Base-by-base conservation (phyloP, 305 asterid genomes). In the Fraxinus paxiana region DNA sequence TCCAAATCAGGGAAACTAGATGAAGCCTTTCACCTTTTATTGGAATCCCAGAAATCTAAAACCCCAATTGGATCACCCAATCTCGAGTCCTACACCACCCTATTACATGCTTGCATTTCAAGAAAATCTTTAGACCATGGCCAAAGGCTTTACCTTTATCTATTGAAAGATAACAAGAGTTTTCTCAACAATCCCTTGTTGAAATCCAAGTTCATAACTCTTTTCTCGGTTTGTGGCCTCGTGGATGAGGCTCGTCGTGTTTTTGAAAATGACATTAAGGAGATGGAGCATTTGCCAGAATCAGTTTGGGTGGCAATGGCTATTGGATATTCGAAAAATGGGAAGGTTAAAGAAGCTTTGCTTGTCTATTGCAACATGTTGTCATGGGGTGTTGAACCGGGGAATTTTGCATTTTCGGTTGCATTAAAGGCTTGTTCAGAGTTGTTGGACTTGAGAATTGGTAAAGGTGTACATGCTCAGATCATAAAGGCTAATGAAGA, bases 251-350 rank as follows among this genome's bases (percentile, higher is more conserved):
- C 91, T 17, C 84, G 78, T 31, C 82, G 89, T 6, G 83, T 86
- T 69, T 87, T 90, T 3, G 83, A 82, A 4, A 80, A 81, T 61
- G 91, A 87, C 77, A 35, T 79, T 56, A 81, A 82, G 33, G 81
- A 79, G 12, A 70, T 67, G 79, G 84, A 34, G 77, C 37, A 9
- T 76, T 79, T 82, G 30, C 76, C 83, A 4, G 89, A 90, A 38
- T 84, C 89, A 24, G 84, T 90, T 70, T 90, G 87, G 83, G 90
- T 81, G 75, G 85, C 90, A 15, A 78, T 87, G 89, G 86, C 78
- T 1, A 84, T 87, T 83, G 92, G 90, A 83, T 87, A 86, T 77
- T 83, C 87, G 30, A 86, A 83, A 82, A 86, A 88, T 70, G 65
- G 86, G 72, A 61, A 22, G 18, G 83, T 73, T 43, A 80, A 59